Base-by-base conservation (phyloP, 2,329 filamentous ascomycete species). In the Fusarium paranaense region DNA sequence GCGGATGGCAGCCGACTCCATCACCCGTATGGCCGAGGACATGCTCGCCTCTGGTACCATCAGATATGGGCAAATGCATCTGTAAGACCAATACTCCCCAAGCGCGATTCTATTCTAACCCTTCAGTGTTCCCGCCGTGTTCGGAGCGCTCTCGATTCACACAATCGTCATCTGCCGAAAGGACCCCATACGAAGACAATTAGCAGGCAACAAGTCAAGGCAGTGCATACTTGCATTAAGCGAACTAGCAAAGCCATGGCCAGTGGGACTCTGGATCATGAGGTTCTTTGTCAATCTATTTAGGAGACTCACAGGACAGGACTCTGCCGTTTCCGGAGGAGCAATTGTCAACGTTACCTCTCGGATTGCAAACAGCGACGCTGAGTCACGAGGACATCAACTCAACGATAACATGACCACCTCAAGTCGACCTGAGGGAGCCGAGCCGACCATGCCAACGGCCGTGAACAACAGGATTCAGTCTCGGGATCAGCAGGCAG, bases 171-270 rank as follows among this genome's bases (percentile, higher is more conserved):
- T 76, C 7, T 70, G 74, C 11, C 65, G 65, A 11, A 76, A 70
- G 3, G 66, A 75, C 2, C 50, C 70, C 0, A 67, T 76, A 2
- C 70, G 61, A 0, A 66, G 74, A 9, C 74, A 77, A 25, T 10
- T 76, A 1, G 74, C 74, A 2, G 74, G 71, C 1, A 76, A 76
- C 22, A 76, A 77, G 30, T 75, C 74, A 5, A 70, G 74, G 0
- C 74, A 76, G 45, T 76, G 74, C n/a, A 76, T 76, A 5, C 64
- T 76, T 2, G 74, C 74, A 0, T 42, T 76, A 2, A 64, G 67
- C 0, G 74, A 76, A 10, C 50, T 76, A 5, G 63, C 74, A 10
- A 76, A 77, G 1, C 37, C 56, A 0, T 76, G 74, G 74, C 74
- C 74, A 0, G 73, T 76, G 2, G 72, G 74, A 2, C 20, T 75